Base-by-base conservation (phyloP, 805 yeast genomes). In the Phaffomyces opuntiae region DNA sequence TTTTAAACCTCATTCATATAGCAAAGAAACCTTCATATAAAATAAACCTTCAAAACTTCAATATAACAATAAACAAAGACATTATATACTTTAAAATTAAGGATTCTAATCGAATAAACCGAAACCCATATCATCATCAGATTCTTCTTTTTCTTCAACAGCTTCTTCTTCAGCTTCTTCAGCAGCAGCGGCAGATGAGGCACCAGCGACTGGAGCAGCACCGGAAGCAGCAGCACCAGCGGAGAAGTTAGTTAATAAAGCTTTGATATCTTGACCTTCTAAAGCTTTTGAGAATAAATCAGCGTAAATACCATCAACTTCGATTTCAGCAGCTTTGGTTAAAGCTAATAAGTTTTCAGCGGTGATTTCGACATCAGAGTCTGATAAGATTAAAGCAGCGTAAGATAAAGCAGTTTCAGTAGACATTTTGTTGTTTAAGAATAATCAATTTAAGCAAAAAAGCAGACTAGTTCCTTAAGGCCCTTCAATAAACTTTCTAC, bases 301-400 rank as follows among this genome's bases (percentile, higher is more conserved):
- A 64, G 93, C 85, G 91, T 91, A 87, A 77, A 86, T 79, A 65
- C 72, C 68, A 61, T 86, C 95, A 65, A 84, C 87, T 48, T 77
- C 73, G 65, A 89, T 81, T 69, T 87, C 86, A 61, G 96, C 96
- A 61, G 95, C 87, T 64, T 73, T 65, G 70, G 87, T 74, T 68
- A 87, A 73, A 57, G 93, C 71, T 65, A 80, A 70, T 62, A 87
- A 76, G 79, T 87, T 87, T 71, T 85, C 91, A 61, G 93, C 66
- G 41, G 91, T 76, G 78, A 87, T 77, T 73, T 87, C 95, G 65
- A 85, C 76, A 66, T 84, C 95, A 61, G 95, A 84, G 69, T 87
- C 96, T 58, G 96, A 95, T 72, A 87, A 79, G 75, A 87, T 87
- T 70, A 87, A 80, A 67, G 96, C 95, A 69, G 96, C 96, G 81